Evolutionary conservation across 768 basidiomycete genomes (phyloP).

Genomic region (Mycena latifolia): DNA sequence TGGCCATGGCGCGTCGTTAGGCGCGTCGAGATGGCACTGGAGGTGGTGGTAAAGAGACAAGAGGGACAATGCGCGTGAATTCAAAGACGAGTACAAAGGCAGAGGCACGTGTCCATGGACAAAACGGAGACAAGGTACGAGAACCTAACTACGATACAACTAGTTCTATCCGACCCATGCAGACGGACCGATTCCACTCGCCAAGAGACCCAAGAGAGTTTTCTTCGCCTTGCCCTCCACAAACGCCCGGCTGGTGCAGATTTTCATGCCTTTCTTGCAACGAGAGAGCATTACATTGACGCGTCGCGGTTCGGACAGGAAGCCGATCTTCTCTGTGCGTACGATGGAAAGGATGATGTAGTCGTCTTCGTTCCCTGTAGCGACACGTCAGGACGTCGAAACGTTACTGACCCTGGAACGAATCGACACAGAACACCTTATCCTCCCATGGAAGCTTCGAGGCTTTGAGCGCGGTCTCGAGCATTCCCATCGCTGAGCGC

Average conservation of each 20-base stretch:
- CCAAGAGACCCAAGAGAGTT: conserved; percentile 50
- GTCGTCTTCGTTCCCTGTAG: conserved; percentile 81
- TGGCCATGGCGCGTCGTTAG: conserved; percentile 39
- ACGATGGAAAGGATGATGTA: conserved; percentile 81
- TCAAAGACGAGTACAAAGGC: neutral
- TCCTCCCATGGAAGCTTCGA: conserved; percentile 65
- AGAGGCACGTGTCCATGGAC: conserved; percentile 24
- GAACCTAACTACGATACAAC: too few species aligned
- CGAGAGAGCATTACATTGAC: conserved; percentile 84
- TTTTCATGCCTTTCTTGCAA: conserved; percentile 76
- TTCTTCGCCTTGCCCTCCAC: conserved; percentile 51
- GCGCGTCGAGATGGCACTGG: neutral
- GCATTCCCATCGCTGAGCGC: conserved; percentile 68
- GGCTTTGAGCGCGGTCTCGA: conserved; percentile 64
- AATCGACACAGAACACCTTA: conserved; percentile 81
- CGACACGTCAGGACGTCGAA: neutral
- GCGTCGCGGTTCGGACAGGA: conserved; percentile 66
- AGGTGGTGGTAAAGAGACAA: conserved; percentile 13
- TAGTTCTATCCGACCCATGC: conserved; percentile 31
- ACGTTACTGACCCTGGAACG: conserved; percentile 72
- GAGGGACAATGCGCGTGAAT: conserved; percentile 8
- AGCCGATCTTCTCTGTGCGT: conserved; percentile 71
- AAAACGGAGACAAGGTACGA: too few species aligned
- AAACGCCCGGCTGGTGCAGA: conserved; percentile 69
- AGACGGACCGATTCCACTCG: conserved; percentile 34